Evolutionary conservation across 768 basidiomycete genomes (phyloP), one percentile per base, ranked within the genome.

Genomic region (Chalciporus piperatus): DNA sequence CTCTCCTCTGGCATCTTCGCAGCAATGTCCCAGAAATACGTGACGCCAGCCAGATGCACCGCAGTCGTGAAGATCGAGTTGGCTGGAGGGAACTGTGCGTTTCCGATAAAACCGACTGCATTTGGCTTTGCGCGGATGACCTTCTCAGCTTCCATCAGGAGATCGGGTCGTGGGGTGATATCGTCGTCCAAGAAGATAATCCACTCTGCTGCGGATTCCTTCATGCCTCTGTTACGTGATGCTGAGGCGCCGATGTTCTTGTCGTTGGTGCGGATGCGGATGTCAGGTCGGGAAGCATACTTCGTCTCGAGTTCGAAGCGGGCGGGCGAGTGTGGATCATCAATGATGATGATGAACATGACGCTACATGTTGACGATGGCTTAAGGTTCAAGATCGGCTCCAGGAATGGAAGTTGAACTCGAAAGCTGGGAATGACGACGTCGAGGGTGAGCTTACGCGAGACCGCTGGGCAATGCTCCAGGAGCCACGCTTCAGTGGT

Each of bases 21-120:
- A 1, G 83, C 78, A 43, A 84, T 81, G 57, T 83, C 76, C 81
- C 82, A 85, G 59, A 83, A 84, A 57, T 76, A 80, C 1, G 80
- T 80, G 3, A 81, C 78, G 2, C 81, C 81, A 1, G 80, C 74
- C 4, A 83, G 68, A 53, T 82, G 80, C 5, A 79, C 69, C 0
- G 82, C 82, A 1, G 78, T 67, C 3, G 74, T 83, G 66, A 79
- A 83, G 10, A 83, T 58, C 2, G 64, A 72, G 19, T 72, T 51
- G 0, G 82, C 78, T 6, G 57, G 51, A 3, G 82, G 82, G 54
- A 85, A 83, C 14, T 63, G 55, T 1, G 74, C 64, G 50, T 69
- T 77, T n/a, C 81, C 79, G 2, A 83, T 72, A 60, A 84, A 81
- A 0, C 82, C 80, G 3, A 75, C 76, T 2, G 80, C 79, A 6